Conservation (phyloP, 1,284 basidiomycete genomes). For the Sporisorium reilianum region DNA sequence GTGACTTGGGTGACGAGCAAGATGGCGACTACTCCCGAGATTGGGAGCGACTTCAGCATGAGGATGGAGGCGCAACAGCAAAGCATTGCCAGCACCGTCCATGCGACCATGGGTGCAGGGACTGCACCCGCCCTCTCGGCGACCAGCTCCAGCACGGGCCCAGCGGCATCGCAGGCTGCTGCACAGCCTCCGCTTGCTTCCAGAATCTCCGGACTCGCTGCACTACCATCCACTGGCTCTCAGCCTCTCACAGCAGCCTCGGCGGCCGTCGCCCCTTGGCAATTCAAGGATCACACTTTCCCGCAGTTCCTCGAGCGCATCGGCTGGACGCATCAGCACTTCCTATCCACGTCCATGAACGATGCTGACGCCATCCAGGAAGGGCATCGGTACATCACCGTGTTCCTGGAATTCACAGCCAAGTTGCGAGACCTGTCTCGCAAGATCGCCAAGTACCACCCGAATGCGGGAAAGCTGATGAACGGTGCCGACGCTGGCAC, state of each 20-base stretch:
- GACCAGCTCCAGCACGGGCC: background rate
- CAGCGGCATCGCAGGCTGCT: background rate
- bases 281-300: slow-evolving; percentile 30
- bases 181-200: background rate
- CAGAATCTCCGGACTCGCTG: slow-evolving; percentile 3
- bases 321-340: background rate
- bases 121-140: background rate
- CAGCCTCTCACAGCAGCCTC: background rate
- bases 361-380: slow-evolving; percentile 10
- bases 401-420: slow-evolving; percentile 24
- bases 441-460: slow-evolving; percentile 26
- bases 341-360: background rate
- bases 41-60: slow-evolving; percentile 15
- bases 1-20: background rate
- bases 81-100: background rate
- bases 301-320: slow-evolving; percentile 22
- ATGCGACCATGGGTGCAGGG: slow-evolving; percentile 13
- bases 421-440: slow-evolving; percentile 16
- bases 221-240: background rate
- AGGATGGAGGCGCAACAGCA: background rate
- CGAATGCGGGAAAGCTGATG: slow-evolving; percentile 6
- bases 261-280: slow-evolving; percentile 4
- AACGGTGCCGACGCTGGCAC: background rate
- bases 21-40: background rate
- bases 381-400: slow-evolving; percentile 17